A percentile compares a stretch with the other conserved stretches of the same genome.
Conservation (phyloP, 139 green algal genomes). For the Prasinococcaceae sp. region DNA sequence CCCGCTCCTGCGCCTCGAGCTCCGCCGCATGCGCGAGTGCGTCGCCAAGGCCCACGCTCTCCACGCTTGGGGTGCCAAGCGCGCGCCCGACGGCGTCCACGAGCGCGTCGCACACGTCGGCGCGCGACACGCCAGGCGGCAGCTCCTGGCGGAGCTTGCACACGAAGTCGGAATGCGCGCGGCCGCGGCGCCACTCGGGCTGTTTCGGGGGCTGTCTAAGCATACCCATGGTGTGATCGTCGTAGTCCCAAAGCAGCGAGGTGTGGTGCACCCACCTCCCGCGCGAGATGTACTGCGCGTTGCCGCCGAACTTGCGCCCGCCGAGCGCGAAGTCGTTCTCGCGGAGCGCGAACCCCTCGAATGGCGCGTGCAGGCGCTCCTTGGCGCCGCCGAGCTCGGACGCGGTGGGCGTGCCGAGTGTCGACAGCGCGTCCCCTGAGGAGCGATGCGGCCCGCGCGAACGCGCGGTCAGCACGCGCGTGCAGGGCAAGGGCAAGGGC, state of each 20-base stretch:
- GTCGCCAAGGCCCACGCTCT: too few relatives aligned
- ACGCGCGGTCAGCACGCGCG: too few relatives aligned
- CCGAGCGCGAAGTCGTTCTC: slow-evolving; percentile 67
- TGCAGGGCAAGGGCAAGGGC: too few relatives aligned
- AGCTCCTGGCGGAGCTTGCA: background rate
- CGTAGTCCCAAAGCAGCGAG: slow-evolving; percentile 87
- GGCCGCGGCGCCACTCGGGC: slow-evolving; percentile 48
- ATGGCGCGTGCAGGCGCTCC: too few relatives aligned
- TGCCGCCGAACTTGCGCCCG: slow-evolving; percentile 86
- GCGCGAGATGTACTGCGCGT: slow-evolving; percentile 89
- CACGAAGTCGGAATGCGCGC: background rate
- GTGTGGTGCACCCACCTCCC: slow-evolving; percentile 90
- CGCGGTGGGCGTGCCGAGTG: too few relatives aligned
- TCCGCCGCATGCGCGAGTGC: too few relatives aligned
- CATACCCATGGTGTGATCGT: slow-evolving; percentile 49
- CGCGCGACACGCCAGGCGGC: background rate
- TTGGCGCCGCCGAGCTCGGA: too few relatives aligned
- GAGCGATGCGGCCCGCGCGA: too few relatives aligned
- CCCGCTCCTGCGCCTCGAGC: too few relatives aligned
- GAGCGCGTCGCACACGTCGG: background rate
- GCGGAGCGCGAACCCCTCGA: background rate
- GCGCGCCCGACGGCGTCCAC: background rate
- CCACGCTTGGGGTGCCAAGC: background rate
- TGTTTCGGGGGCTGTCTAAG: slow-evolving; percentile 50
- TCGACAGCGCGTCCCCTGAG: too few relatives aligned